Conservation (phyloP, 2,329 filamentous ascomycete species). For the Ceratocystis huliohia region DNA sequence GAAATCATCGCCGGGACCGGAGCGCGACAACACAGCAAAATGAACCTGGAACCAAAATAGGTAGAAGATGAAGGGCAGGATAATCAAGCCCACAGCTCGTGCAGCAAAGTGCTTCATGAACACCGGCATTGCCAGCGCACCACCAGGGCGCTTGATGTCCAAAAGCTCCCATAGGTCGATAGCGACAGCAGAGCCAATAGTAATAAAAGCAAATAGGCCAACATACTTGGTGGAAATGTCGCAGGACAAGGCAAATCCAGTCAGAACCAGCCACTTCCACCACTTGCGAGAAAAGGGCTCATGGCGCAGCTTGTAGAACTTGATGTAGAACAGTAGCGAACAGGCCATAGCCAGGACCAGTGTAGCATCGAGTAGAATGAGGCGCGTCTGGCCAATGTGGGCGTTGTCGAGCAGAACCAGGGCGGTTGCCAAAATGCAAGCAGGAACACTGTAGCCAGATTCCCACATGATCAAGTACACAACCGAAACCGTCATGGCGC, state of each 20-base stretch:
- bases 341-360: conserved; percentile 92
- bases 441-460: conserved; percentile 90
- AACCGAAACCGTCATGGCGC: conserved; percentile 84
- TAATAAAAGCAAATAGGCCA: conserved; percentile 90
- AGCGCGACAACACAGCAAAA: conserved; percentile 76
- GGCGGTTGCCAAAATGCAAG: conserved; percentile 72
- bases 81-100: conserved; percentile 70
- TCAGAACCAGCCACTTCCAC: conserved; percentile 99
- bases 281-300: conserved; percentile 84
- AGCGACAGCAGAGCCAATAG: conserved; percentile 82
- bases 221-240: conserved; percentile 99
- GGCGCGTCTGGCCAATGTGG: conserved; percentile 86
- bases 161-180: conserved; percentile 94
- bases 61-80: conserved; percentile 94
- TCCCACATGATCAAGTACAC: conserved; percentile 99
- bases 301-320: conserved; percentile 93
- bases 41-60: conserved; percentile 99
- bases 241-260: conserved; percentile 86
- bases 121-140: conserved; percentile 62
- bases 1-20: conserved; percentile 93
- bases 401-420: conserved; percentile 93
- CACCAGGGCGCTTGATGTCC: conserved; percentile 72
- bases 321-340: conserved; percentile 85
- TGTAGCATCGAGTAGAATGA: conserved; percentile 90
- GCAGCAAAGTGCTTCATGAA: conserved; percentile 87